Evolutionary conservation across 1,284 basidiomycete genomes (phyloP).

Genomic region (Afroboletus lepidellus): DNA sequence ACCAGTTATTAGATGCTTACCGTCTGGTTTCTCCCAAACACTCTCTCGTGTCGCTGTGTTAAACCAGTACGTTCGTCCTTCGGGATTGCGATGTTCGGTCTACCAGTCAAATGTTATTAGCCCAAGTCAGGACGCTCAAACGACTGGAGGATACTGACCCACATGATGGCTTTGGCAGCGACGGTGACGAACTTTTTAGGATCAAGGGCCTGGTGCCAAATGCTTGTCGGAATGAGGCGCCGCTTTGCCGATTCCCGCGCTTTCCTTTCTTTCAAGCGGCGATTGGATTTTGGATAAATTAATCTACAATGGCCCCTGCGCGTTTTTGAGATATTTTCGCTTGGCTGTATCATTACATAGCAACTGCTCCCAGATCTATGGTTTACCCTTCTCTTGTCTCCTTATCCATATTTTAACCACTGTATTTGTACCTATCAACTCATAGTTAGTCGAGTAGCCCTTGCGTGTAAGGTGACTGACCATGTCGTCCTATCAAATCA

Average conservation of each 20-base stretch:
- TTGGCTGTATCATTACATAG: neutral
- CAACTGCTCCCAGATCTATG: neutral
- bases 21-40: conserved; percentile 88
- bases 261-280: conserved; percentile 25
- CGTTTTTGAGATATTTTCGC: too few species aligned
- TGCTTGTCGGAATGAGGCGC: neutral
- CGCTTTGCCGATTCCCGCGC: conserved; percentile 7
- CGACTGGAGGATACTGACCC: conserved; percentile 26
- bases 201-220: neutral
- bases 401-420: conserved; percentile 34
- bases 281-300: conserved; percentile 16
- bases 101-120: conserved; percentile 30
- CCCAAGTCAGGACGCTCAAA: neutral
- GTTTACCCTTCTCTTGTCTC: neutral
- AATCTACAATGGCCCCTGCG: neutral
- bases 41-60: conserved; percentile 75
- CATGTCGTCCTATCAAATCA: conserved; percentile 48
- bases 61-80: conserved; percentile 86
- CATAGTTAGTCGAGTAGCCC: neutral
- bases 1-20: conserved; percentile 38
- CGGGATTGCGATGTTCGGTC: conserved; percentile 81
- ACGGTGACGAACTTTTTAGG: neutral
- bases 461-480: conserved; percentile 31
- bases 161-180: conserved; percentile 19
- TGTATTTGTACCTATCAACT: conserved; percentile 54